Base-by-base conservation (phyloP, 1,139 yeast genomes). In the Saccharomyces hybrid region DNA sequence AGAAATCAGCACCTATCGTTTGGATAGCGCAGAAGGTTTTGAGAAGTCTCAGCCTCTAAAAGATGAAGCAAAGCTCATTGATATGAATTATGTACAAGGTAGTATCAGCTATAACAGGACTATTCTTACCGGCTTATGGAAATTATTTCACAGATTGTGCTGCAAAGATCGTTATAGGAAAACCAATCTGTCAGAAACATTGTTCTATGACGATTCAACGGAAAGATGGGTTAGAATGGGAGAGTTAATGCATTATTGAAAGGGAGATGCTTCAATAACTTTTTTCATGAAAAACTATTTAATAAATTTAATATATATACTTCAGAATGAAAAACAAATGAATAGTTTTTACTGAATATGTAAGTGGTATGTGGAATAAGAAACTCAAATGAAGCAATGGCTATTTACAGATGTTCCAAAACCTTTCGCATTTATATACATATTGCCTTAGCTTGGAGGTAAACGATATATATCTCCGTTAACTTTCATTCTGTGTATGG, bases 381-480 rank as follows among this genome's bases (percentile, higher is more conserved):
- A 5, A 38, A 19, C 44, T 38, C 44, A 19, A 38, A 16, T 6
- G 25, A 47, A 47, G 42, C 2, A 5, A 7, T n/a, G n/a, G 19
- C 19, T 50, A 42, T 50, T 13, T 19, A 28, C 38, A 26, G 34
- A 27, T 47, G 28, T 26, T 7, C 38, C 19, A n/a, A 23, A n/a
- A 27, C 5, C 14, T n/a, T 13, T 28, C 16, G 7, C 23, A 7
- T 47, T 47, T 9, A 9, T 28, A n/a, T 53, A 5, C 23, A 44
- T 46, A 11, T 48, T 41, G 42, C 47, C 52, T 28, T 52, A 52
- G 7, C 25, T 4, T 8, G 74, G 73, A 50, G 71, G 73, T 19
- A 70, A 54, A 63, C 82, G 75, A 60, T 73, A 80, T 51, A 80
- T 76, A 62, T 80, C 84, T 60, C 83, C 84, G 62, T 76, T 72